phyloP scores from a whole-genome alignment of 2,329 filamentous ascomycete species.

The Epichloe sibirici region DNA sequence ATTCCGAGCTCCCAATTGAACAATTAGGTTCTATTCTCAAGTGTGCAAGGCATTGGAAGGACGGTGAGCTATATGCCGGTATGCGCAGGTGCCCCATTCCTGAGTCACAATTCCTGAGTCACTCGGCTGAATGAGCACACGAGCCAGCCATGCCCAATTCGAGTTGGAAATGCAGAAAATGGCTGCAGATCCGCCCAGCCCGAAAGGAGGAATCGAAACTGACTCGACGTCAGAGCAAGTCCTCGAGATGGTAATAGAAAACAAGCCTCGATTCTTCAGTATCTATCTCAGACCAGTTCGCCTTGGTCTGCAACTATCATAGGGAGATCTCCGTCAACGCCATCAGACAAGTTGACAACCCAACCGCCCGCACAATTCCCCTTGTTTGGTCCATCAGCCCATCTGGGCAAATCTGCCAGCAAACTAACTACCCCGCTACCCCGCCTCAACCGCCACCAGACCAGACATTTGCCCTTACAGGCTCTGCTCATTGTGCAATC shows the following conservation, averaged over 20 bases:
- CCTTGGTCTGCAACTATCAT: too few relatives aligned
- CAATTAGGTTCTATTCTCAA: too few relatives aligned
- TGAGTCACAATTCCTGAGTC: not conserved
- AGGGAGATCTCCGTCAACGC: too few relatives aligned
- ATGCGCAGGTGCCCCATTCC: not conserved
- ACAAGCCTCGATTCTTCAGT: too few relatives aligned
- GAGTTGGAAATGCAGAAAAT: not conserved
- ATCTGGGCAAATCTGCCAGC: not conserved
- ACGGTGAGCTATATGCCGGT: not conserved
- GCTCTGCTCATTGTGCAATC: not conserved
- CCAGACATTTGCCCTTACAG: not conserved
- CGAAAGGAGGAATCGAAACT: too few relatives aligned
- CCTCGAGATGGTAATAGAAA: too few relatives aligned
- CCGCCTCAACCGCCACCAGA: conserved; percentile 15
- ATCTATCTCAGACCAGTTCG: too few relatives aligned
- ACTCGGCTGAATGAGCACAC: not conserved
- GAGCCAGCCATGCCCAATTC: not conserved
- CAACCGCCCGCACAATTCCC: too few relatives aligned
- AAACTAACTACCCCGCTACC: conserved; percentile 24
- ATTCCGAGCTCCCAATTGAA: too few relatives aligned
- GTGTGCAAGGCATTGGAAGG: not conserved
- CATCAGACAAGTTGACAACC: too few relatives aligned
- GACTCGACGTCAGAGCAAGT: too few relatives aligned
- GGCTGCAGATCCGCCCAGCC: too few relatives aligned
- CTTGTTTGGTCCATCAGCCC: not conserved